Base-by-base conservation (phyloP, 2,329 filamentous ascomycete species). In the Sarocladium kiliense region DNA sequence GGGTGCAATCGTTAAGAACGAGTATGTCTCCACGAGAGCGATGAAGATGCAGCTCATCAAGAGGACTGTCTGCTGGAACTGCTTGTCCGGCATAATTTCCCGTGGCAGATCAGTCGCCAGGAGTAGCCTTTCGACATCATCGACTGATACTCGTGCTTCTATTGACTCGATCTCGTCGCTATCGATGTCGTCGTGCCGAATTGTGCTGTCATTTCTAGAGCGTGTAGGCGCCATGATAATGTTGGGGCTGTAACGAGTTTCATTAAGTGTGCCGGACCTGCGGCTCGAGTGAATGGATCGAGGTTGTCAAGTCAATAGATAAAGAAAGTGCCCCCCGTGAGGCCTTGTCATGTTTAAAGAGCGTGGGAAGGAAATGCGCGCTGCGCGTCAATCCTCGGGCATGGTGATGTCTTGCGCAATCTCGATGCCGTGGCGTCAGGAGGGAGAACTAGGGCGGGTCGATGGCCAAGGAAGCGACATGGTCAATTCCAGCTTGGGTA, bases 21-120 rank as follows among this genome's bases (percentile, higher is more conserved):
- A 62, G 57, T 72, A 74, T 12, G 77, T 66, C 50, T 76, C 73
- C 53, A 76, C 58, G 41, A 79, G 59, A 53, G 79, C 67, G 39
- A 80, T 59, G 23, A 72, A 67, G 2, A 75, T 16, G 42, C 72
- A 58, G 55, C 66, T 67, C 61, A 72, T 66, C 14, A 60, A 54
- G 41, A 71, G 47, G 26, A 71, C 68, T 27, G 63, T 61, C 42
- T 63, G 58, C 25, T 62, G 64, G 44, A 71, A 63, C 1, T 60
- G 58, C 36, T 59, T 64, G 30, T 63, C 57, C 9, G 47, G 47
- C 5, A 51, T 27, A 3, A 51, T 2, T 18, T 51, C 47, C 16
- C 27, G 47, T 3, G 47, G 47, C 26, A 51, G 27, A 18, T 51
- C 47, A 7, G 27, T 51, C 4, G 47, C 47, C 14, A 51, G n/a